Base-by-base conservation (phyloP, 108 stramenopile genomes). In the Stephanodiscus minutulus region DNA sequence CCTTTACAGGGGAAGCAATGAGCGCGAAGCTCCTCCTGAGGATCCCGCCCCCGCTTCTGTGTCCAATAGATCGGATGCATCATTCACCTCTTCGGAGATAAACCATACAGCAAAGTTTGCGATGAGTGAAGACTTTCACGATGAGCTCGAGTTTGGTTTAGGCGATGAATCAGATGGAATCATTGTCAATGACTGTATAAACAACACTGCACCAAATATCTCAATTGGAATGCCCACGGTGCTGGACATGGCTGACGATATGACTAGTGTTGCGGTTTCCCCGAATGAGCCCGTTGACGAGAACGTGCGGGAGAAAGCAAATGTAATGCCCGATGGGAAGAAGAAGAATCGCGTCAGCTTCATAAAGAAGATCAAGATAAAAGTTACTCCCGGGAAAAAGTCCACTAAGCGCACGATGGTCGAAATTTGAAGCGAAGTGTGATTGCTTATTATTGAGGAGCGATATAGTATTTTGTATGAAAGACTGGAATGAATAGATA, bases 191-290 rank as follows among this genome's bases (percentile, higher is more conserved):
- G 24, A 56, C 7, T 25, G 17, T 36, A 8, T 1, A 37, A 37
- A 15, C 36, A 18, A 28, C 21, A 54, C 29, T 50, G 15, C 28
- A 11, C 20, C 53, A 7, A 31, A 54, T 8, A 66, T 66, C 8
- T 36, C 36, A 21, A 18, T 29, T 36, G 65, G 46, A 66, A 66
- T 35, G 65, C 22, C 33, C 35, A 6, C 65, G 6, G 39, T 35
- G 24, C 25, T 35, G 33, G 65, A 54, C n/a, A 5, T 35, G 49
- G 64, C 29, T 4, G 64, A 66, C 20, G 65, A 66, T 35, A 36
- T 66, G 25, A 50, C 52, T 24, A 66, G 65, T 24, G 22, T 66
- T 66, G 50, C 25, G 52, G 37, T 66, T 22, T 65, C 64, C 48
- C 64, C 31, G 20, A 52, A 52, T 20, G 20, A 52, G 22, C n/a